A percentile compares a stretch with the other conserved stretches of the same genome.
These are phyloP conservation scores for Curvularia lunata DNA, from an alignment of 2,329 filamentous ascomycete species.

Conservation along the genomic window DNA sequence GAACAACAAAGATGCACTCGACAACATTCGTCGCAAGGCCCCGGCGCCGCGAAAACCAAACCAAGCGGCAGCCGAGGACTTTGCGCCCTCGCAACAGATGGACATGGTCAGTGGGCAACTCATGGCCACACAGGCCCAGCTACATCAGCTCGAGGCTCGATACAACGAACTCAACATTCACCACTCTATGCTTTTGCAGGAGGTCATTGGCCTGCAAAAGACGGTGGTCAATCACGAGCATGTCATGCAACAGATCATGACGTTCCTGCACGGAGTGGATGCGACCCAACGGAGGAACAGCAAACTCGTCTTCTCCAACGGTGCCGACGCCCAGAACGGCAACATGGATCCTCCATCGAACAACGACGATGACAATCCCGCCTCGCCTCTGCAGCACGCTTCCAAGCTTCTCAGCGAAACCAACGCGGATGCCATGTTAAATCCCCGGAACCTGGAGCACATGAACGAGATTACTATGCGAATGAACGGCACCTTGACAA, in stretches of 20 bases:
- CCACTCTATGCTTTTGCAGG: constrained; percentile 68
- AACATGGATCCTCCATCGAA: constrained; percentile 52
- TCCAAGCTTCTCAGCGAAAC: constrained; percentile 70
- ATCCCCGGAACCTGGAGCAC: constrained; percentile 68
- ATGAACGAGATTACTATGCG: constrained; percentile 66
- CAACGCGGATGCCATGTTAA: constrained; percentile 69
- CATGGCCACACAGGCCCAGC: constrained; percentile 88
- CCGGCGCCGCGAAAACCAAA: constrained; percentile 82
- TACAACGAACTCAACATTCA: constrained; percentile 78
- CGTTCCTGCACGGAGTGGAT: constrained; percentile 68
- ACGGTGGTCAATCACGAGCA: constrained; percentile 75
- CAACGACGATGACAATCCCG: constrained; percentile 66
- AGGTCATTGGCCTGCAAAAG: constrained; percentile 69
- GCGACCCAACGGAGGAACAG: constrained; percentile 68
- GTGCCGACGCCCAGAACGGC: constrained; percentile 51
- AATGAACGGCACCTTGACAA: constrained; percentile 62
- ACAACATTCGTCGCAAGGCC: constrained; percentile 95
- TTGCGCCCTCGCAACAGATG: constrained; percentile 84
- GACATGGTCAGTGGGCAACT: constrained; percentile 87
- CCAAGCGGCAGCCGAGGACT: constrained; percentile 63
- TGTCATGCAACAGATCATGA: constrained; percentile 74
- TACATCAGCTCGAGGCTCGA: constrained; percentile 84
- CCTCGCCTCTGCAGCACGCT: constrained; percentile 71
- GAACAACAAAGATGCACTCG: constrained; percentile 93
- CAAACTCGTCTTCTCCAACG: constrained; percentile 52